These are phyloP conservation scores for Aquilaria agallochum DNA, from an alignment of 441 rosid species.

Conservation along the genomic window DNA sequence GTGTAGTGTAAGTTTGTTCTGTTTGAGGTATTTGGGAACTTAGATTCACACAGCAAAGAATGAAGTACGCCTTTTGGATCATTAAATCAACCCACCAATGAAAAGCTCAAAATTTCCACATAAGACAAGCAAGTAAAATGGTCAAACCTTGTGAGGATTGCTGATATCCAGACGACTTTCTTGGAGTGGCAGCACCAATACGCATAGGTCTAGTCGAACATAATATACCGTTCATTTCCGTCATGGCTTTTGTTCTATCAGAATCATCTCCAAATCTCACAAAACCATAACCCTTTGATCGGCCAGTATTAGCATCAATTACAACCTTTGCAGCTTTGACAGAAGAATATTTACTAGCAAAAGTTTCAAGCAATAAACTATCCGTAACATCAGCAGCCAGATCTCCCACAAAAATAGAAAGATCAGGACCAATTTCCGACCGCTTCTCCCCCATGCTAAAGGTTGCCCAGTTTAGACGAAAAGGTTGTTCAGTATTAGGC, in stretches of 20 bases:
- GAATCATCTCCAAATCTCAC: slow-evolving; percentile 89
- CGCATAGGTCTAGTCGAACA: slow-evolving; percentile 97
- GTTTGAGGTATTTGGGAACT: neutral
- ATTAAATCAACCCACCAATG: neutral
- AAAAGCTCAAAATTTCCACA: neutral
- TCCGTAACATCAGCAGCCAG: slow-evolving; percentile 92
- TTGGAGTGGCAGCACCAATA: slow-evolving; percentile 90
- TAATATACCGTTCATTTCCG: slow-evolving; percentile 86
- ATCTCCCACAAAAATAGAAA: slow-evolving; percentile 94
- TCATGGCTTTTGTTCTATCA: slow-evolving; percentile 81
- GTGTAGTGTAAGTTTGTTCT: too few species aligned
- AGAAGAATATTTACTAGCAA: slow-evolving; percentile 64
- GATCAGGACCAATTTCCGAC: slow-evolving; percentile 73
- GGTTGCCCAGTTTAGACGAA: slow-evolving; percentile 95
- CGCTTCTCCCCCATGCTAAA: slow-evolving; percentile 86
- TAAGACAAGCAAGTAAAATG: slow-evolving; percentile 13
- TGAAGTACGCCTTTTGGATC: neutral
- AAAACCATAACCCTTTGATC: slow-evolving; percentile 94
- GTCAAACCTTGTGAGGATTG: slow-evolving; percentile 50
- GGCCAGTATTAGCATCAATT: slow-evolving; percentile 77
- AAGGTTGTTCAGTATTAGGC: slow-evolving; percentile 76
- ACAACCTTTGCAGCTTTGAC: slow-evolving; percentile 93
- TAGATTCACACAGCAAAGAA: neutral
- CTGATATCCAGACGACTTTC: slow-evolving; percentile 79
- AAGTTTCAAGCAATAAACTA: slow-evolving; percentile 61